Evolutionary conservation across 2,329 filamentous ascomycete genomes (phyloP).

Genomic region (Blastomyces emzantsi): DNA sequence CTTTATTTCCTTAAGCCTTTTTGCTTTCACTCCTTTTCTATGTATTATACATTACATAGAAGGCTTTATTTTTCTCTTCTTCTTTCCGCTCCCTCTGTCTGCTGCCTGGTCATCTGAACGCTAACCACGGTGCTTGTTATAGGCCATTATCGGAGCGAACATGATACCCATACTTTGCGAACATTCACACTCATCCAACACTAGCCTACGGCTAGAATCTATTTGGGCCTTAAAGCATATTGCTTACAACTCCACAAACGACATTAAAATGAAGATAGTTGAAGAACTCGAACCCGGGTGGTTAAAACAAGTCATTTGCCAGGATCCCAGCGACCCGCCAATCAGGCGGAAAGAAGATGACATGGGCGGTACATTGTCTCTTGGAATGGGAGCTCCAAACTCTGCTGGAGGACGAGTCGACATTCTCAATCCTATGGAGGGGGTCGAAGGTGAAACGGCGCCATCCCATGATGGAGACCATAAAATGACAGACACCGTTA

Average conservation of each 20-base stretch:
- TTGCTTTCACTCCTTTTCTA: conserved; percentile 15
- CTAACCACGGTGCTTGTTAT: conserved; percentile 2
- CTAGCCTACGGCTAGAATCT: conserved; percentile 72
- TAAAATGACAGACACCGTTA: conserved; percentile 30
- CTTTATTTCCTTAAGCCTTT: conserved; percentile 2
- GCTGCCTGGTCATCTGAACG: neutral
- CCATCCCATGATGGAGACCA: conserved; percentile 23
- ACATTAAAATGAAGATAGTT: conserved; percentile 67
- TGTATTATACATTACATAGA: neutral
- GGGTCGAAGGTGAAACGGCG: conserved; percentile 5
- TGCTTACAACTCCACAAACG: conserved; percentile 60
- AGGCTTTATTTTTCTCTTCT: neutral
- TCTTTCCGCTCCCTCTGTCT: neutral
- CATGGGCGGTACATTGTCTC: conserved; percentile 23
- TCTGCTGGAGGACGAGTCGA: conserved; percentile 53
- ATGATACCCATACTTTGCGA: conserved; percentile 70
- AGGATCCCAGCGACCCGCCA: conserved; percentile 36
- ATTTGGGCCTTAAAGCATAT: conserved; percentile 93
- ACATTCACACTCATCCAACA: conserved; percentile 71
- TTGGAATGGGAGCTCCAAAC: conserved; percentile 49
- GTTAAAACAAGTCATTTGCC: conserved; percentile 69
- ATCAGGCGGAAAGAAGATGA: conserved; percentile 26
- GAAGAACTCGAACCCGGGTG: conserved; percentile 69
- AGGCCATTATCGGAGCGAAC: conserved; percentile 65
- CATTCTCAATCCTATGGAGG: conserved; percentile 45